A percentile compares a stretch with the other conserved stretches of the same genome.
Conservation (phyloP, 495 filamentous ascomycete species). For the Neurospora pannonica region DNA sequence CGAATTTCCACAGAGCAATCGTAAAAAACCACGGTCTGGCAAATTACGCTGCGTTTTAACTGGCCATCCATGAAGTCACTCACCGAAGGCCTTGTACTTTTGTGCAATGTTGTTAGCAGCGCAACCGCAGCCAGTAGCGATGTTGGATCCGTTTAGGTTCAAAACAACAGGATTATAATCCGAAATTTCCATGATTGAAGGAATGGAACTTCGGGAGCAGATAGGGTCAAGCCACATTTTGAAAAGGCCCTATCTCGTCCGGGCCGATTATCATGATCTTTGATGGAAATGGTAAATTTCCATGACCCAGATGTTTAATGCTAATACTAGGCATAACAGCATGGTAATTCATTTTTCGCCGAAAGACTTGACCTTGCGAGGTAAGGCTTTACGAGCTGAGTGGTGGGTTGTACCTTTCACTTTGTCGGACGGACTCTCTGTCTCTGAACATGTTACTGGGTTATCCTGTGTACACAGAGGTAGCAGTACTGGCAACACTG, state of each 20-base stretch:
- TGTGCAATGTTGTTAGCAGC: background rate
- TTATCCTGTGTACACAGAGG: background rate
- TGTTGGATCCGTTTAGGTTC: background rate
- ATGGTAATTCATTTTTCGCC: background rate
- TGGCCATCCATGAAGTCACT: background rate
- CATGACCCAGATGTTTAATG: background rate
- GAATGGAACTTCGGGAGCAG: background rate
- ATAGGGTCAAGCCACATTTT: background rate
- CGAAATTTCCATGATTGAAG: background rate
- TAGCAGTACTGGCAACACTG: background rate
- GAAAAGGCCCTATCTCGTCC: background rate
- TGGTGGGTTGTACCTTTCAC: background rate
- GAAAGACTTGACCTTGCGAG: background rate
- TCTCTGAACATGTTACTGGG: background rate
- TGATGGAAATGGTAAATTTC: background rate
- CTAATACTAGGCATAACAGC: background rate
- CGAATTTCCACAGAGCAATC: background rate
- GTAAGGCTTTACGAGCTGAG: background rate
- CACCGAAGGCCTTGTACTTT: background rate
- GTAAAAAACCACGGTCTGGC: background rate
- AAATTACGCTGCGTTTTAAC: background rate
- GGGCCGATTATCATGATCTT: background rate
- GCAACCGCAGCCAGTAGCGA: background rate
- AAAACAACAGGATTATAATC: background rate
- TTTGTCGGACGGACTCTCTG: background rate